A percentile compares a stretch with the other conserved stretches of the same genome.
phyloP scores from a whole-genome alignment of 768 basidiomycete species.

The Mrakia hoshinonis region DNA sequence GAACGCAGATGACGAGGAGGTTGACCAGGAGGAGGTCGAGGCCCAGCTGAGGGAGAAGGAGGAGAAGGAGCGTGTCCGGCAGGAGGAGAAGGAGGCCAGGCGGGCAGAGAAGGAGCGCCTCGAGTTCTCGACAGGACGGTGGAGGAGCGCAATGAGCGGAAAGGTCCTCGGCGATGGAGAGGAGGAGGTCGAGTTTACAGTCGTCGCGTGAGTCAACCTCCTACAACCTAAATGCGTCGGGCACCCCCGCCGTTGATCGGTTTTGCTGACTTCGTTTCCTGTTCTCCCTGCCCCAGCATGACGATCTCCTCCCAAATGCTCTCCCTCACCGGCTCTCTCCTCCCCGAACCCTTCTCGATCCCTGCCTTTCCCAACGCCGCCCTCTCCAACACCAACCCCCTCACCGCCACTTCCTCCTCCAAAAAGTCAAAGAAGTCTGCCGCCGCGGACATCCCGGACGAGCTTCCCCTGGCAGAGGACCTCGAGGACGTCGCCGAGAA shows the following conservation, averaged over 20 bases:
- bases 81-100: conserved; percentile 38
- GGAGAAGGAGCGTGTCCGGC: conserved; percentile 43
- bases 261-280: not conserved
- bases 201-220: conserved; percentile 35
- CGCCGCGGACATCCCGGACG: not conserved
- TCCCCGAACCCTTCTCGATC: conserved; percentile 22
- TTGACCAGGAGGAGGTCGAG: conserved; percentile 1
- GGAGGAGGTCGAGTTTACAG: conserved; percentile 43
- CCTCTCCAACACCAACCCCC: not conserved
- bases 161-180: conserved; percentile 59
- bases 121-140: conserved; percentile 56
- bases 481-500: not conserved
- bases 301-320: conserved; percentile 27
- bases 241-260: not conserved
- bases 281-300: not conserved
- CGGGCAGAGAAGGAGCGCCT: conserved; percentile 38
- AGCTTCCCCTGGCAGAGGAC: not conserved
- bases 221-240: not conserved
- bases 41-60: conserved; percentile 30
- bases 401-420: not conserved
- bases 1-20: conserved; percentile 32
- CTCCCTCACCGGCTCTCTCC: conserved; percentile 28
- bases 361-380: conserved; percentile 18
- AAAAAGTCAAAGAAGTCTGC: not conserved
- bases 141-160: conserved; percentile 67